Percentiles rank a stretch among this genome's conserved stretches.
These are phyloP conservation scores for Clathrospora elynae DNA, from an alignment of 2,329 filamentous ascomycete species.

Conservation along the genomic window DNA sequence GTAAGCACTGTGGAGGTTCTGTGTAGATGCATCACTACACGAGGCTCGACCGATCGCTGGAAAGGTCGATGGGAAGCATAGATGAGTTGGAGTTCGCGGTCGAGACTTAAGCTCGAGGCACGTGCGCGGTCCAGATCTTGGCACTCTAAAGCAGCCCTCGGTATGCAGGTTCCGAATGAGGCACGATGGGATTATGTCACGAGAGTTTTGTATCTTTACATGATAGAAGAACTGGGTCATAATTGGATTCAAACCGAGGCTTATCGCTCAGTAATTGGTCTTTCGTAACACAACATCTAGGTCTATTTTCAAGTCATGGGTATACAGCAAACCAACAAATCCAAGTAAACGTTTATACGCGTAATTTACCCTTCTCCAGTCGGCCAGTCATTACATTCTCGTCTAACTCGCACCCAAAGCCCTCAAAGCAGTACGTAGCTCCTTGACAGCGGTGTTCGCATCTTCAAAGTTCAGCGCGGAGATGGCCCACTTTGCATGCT, in stretches of 20 bases:
- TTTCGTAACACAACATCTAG: too few relatives aligned
- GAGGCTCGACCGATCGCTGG: slow-evolving; percentile 9
- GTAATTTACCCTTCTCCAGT: neutral
- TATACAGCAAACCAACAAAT: slow-evolving; percentile 19
- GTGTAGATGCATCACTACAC: slow-evolving; percentile 14
- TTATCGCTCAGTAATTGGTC: too few relatives aligned
- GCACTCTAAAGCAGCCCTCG: slow-evolving; percentile 4
- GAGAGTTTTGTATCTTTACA: neutral
- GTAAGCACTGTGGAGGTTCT: slow-evolving; percentile 9
- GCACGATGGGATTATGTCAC: neutral
- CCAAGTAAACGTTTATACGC: neutral
- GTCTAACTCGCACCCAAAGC: slow-evolving; percentile 66
- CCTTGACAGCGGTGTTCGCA: slow-evolving; percentile 83
- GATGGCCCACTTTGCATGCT: slow-evolving; percentile 96
- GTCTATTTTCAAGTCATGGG: slow-evolving; percentile 21
- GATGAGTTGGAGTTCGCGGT: slow-evolving; percentile 4
- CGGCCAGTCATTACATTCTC: slow-evolving; percentile 2
- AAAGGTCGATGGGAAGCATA: slow-evolving; percentile 10
- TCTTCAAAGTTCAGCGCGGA: slow-evolving; percentile 97
- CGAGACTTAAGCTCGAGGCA: slow-evolving; percentile 18
- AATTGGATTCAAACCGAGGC: neutral
- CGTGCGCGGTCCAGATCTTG: slow-evolving; percentile 24
- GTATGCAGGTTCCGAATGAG: neutral
- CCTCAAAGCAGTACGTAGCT: slow-evolving; percentile 76
- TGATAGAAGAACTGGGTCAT: neutral